Evolutionary conservation across 768 basidiomycete genomes (phyloP).

Genomic region (Mycena polygramma): DNA sequence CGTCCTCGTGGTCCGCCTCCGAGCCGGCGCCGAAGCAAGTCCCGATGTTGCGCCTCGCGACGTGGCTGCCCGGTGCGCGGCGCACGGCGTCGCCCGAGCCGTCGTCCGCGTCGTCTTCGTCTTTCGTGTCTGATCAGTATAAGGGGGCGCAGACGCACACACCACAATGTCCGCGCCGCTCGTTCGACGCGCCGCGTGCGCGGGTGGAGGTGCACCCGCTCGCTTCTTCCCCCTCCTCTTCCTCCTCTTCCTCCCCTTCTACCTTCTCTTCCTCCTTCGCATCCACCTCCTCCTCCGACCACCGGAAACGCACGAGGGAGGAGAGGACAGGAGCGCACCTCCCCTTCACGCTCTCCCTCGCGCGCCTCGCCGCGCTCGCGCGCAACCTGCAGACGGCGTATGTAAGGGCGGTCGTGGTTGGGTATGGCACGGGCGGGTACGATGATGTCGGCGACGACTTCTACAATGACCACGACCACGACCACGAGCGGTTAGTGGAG

Average conservation of each 20-base stretch:
- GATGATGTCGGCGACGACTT: neutral
- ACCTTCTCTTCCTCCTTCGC: too few relatives aligned
- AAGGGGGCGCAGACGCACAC: too few relatives aligned
- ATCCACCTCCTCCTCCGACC: too few relatives aligned
- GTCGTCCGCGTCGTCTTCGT: too few relatives aligned
- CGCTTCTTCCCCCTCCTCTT: too few relatives aligned
- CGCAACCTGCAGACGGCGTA: conserved; percentile 34
- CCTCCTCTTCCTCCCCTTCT: too few relatives aligned
- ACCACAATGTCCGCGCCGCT: neutral
- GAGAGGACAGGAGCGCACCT: too few relatives aligned
- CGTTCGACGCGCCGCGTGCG: neutral
- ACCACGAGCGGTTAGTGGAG: too few relatives aligned
- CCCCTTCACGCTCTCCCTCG: conserved; percentile 20
- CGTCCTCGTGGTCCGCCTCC: conserved; percentile 10
- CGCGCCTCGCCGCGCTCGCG: conserved; percentile 32
- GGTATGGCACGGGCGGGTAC: conserved; percentile 21
- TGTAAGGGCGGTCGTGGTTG: conserved; percentile 35
- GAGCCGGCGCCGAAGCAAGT: conserved; percentile 5
- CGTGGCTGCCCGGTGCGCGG: conserved; percentile 32
- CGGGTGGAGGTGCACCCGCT: conserved; percentile 6
- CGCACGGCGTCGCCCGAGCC: conserved; percentile 29
- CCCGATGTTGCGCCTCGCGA: neutral
- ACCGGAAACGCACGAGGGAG: too few relatives aligned
- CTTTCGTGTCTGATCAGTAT: too few relatives aligned
- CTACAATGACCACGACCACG: too few relatives aligned